phyloP scores from a whole-genome alignment of 176 grass and related monocot species.

The Oropetium thomaeum region DNA sequence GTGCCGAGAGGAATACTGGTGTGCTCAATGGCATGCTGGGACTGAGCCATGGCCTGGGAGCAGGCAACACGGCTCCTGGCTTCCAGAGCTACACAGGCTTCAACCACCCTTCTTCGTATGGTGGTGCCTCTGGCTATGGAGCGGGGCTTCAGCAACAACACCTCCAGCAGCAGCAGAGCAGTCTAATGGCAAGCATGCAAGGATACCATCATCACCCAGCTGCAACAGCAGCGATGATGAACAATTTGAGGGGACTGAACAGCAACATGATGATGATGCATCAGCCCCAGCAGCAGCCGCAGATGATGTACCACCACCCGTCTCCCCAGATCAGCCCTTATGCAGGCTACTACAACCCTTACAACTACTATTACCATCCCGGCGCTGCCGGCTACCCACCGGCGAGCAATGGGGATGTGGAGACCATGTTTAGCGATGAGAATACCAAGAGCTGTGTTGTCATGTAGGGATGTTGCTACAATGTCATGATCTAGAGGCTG shows the following conservation, averaged over 20 bases:
- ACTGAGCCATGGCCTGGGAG: conserved; percentile 48
- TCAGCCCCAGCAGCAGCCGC: conserved; percentile 73
- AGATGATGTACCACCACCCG: conserved; percentile 96
- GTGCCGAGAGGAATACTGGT: conserved; percentile 28
- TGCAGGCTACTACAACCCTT: conserved; percentile 85
- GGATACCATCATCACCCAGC: conserved; percentile 60
- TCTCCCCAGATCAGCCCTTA: conserved; percentile 91
- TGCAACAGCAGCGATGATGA: conserved; percentile 55
- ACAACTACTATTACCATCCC: conserved; percentile 60
- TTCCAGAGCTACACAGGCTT: conserved; percentile 49
- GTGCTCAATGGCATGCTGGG: conserved; percentile 64
- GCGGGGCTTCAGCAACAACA: conserved; percentile 59
- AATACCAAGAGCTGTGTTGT: conserved; percentile 84
- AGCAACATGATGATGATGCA: conserved; percentile 83
- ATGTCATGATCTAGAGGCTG: conserved; percentile 45
- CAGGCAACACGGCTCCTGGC: conserved; percentile 25
- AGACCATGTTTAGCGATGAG: conserved; percentile 94
- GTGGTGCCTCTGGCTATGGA: conserved; percentile 33
- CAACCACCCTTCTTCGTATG: conserved; percentile 43
- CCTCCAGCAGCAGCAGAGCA: conserved; percentile 60
- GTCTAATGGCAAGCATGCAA: conserved; percentile 69
- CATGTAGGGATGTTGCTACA: conserved; percentile 66
- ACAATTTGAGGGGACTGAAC: conserved; percentile 52
- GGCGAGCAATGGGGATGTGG: conserved; percentile 57
- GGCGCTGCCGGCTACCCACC: conserved; percentile 47